A percentile compares a stretch with the other conserved stretches of the same genome.
These are phyloP conservation scores for Cymbopogon citratus DNA, from an alignment of 176 grass and related monocot species.

Conservation along the genomic window DNA sequence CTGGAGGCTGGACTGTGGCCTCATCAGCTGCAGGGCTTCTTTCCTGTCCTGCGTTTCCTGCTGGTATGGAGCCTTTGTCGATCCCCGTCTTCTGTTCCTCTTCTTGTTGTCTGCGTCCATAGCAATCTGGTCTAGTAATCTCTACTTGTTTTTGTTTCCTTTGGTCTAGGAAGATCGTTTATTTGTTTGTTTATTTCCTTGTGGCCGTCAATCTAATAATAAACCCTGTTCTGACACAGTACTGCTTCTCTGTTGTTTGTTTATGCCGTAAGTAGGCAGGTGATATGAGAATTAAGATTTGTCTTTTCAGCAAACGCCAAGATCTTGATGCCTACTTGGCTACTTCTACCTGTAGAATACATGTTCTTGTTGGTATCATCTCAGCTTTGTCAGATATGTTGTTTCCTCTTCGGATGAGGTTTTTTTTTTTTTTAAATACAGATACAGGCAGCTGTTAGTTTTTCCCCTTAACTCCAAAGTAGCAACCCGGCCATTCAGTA, in stretches of 20 bases:
- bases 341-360: not conserved
- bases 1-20: not conserved
- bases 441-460: too few species aligned
- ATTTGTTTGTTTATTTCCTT: conserved; percentile 5
- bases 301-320: not conserved
- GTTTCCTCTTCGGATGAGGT: not conserved
- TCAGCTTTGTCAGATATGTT: not conserved
- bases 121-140: not conserved
- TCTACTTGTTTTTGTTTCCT: not conserved
- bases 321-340: not conserved
- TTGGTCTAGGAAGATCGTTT: not conserved
- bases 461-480: too few species aligned
- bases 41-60: not conserved
- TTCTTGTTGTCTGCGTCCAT: not conserved
- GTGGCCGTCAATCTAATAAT: not conserved
- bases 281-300: not conserved
- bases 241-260: not conserved
- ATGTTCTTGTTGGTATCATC: not conserved
- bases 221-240: not conserved
- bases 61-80: conserved; percentile 24
- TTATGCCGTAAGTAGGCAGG: not conserved
- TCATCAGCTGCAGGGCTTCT: not conserved
- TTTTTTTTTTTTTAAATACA: too few species aligned
- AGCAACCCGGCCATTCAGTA: not conserved
- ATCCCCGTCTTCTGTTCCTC: not conserved